phyloP scores from a whole-genome alignment of 1,284 basidiomycete genomes.

The Trichosporon sp. region DNA sequence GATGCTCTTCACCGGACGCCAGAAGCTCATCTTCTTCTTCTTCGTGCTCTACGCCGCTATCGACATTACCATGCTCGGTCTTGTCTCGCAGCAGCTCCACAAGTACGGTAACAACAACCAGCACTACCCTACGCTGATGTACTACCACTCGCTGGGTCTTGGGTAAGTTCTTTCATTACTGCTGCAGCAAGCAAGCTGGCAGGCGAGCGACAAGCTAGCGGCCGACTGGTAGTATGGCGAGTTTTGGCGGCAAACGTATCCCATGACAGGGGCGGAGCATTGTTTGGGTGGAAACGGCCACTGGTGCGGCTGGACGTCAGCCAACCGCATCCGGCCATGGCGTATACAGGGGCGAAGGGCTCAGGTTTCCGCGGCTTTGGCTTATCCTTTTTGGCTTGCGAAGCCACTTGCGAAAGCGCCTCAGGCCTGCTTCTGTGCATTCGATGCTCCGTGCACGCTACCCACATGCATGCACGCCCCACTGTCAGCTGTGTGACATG shows the following conservation, averaged over 20 bases:
- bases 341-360: background rate
- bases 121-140: constrained; percentile 27
- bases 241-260: background rate
- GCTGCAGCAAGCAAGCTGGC: background rate
- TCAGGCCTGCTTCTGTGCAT: no score
- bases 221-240: no score
- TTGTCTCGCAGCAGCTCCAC: constrained; percentile 39
- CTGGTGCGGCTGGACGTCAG: background rate
- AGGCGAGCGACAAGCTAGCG: no score
- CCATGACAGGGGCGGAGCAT: background rate
- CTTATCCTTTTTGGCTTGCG: background rate
- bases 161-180: constrained; percentile 7
- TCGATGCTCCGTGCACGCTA: background rate
- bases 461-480: background rate
- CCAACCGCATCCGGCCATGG: background rate
- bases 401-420: no score
- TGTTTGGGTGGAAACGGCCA: background rate
- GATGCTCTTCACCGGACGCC: constrained; percentile 24
- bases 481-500: background rate
- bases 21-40: constrained; percentile 50
- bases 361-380: background rate
- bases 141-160: constrained; percentile 33
- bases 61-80: constrained; percentile 48
- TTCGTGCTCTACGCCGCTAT: constrained; percentile 55
- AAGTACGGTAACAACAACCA: constrained; percentile 25